Conservation (phyloP, 1,284 basidiomycete genomes). For the Puccinia triticina region DNA sequence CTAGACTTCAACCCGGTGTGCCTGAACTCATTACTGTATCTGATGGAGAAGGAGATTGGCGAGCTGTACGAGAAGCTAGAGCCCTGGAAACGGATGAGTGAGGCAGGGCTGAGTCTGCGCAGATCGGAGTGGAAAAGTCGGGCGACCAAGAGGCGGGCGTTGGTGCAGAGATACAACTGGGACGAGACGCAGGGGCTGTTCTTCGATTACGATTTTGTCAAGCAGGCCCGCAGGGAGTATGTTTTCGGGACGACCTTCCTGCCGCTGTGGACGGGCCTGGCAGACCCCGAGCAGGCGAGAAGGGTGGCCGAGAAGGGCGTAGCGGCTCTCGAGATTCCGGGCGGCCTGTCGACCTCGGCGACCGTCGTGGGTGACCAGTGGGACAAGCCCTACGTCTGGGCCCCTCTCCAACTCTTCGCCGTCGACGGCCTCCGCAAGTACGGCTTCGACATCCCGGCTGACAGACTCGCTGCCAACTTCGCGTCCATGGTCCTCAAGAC, state of each 20-base stretch:
- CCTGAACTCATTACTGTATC: slow-evolving; percentile 34
- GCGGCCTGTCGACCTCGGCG: slow-evolving; percentile 30
- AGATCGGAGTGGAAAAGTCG: neutral
- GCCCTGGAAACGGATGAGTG: neutral
- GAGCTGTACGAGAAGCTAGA: slow-evolving; percentile 22
- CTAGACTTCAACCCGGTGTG: slow-evolving; percentile 48
- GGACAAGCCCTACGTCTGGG: slow-evolving; percentile 47
- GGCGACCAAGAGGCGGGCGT: neutral
- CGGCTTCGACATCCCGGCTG: neutral
- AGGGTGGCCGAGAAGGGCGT: neutral
- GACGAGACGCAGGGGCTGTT: slow-evolving; percentile 26
- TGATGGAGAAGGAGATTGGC: slow-evolving; percentile 43
- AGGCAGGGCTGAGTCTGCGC: neutral
- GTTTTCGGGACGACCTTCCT: slow-evolving; percentile 35
- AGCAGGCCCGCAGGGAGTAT: slow-evolving; percentile 22
- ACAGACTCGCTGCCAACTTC: slow-evolving; percentile 40
- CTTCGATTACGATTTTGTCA: slow-evolving; percentile 44
- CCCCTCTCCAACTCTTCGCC: slow-evolving; percentile 42
- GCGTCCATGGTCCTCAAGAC: slow-evolving; percentile 43
- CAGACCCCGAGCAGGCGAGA: neutral
- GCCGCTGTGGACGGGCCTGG: slow-evolving; percentile 40
- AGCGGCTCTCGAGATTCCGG: neutral
- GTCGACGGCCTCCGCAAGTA: slow-evolving; percentile 38
- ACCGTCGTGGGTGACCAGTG: slow-evolving; percentile 35
- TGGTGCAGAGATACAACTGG: slow-evolving; percentile 35